Evolutionary conservation across 208 protist species (phyloP), one percentile per base, ranked within the genome.

Genomic region (Acanthamoeba lenticulata): DNA sequence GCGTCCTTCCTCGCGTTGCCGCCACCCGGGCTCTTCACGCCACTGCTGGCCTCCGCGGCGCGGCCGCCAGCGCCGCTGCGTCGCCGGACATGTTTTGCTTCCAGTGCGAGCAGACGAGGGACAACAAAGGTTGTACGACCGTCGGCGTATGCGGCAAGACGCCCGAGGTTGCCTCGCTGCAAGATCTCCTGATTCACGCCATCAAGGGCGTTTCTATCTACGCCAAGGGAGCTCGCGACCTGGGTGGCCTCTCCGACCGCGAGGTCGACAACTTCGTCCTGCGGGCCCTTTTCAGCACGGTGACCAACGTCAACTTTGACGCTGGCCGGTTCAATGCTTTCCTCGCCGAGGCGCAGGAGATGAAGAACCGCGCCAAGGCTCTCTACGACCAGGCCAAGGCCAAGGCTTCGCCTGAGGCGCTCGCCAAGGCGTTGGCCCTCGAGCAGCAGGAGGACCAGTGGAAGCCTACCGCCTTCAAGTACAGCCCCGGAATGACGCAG

Each of bases 101-200:
- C 86, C 97, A 98, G 92, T 98, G 97, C 95, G 97, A 97, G 77
- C 97, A 98, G 92, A 98, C 97, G 32, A 42, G 88, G 4, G 92
- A 90, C 57, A 91, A 93, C 29, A 94, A 52, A 13, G 97, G 97
- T 49, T 98, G 97, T 79, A 96, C 96, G 32, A 97, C 88, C n/a
- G 81, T 97, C 19, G 97, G 97, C 57, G 94, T 97, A 13, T 98
- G 97, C 45, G 95, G 94, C 19, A 98, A 98, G 94, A 97, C 92
- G 27, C 96, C 96, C 40, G 67, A 91, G 27, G 81, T 96, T 3
- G 95, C 96, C 34, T 85, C 92, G 15, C 67, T 97, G 24, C 96
- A 97, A 72, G 97, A 97, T 52, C 69, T 95, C 34, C 44, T 83
- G 27, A 90, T 97, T 42, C 93, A 95, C 47, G 49, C 81, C 24